These are phyloP conservation scores for Talaromyces adpressus DNA, from an alignment of 495 filamentous ascomycete genomes.

Conservation along the genomic window DNA sequence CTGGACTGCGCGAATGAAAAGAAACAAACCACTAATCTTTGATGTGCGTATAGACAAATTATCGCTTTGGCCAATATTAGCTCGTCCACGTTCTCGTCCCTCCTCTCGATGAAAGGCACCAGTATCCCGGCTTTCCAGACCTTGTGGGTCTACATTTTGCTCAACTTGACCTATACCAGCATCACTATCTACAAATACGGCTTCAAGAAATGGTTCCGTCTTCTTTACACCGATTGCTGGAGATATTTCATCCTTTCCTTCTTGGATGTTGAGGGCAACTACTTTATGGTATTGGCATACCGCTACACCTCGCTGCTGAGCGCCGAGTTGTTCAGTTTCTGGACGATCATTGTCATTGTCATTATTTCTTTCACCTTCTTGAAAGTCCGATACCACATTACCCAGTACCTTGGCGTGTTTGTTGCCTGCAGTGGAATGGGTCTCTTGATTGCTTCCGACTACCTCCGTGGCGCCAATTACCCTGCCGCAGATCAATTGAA, in stretches of 20 bases:
- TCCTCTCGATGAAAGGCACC: slow-evolving; percentile 61
- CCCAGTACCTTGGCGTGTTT: slow-evolving; percentile 79
- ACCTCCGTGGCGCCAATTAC: slow-evolving; percentile 62
- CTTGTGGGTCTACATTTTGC: slow-evolving; percentile 89
- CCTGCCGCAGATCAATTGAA: slow-evolving; percentile 61
- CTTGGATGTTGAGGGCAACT: slow-evolving; percentile 94
- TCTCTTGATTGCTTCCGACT: slow-evolving; percentile 81
- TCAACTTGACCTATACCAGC: slow-evolving; percentile 74
- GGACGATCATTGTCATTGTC: slow-evolving; percentile 93
- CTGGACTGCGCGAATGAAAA: background rate
- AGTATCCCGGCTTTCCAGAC: slow-evolving; percentile 94
- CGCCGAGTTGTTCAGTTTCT: slow-evolving; percentile 96
- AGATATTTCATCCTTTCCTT: slow-evolving; percentile 91
- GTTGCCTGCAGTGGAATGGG: slow-evolving; percentile 92
- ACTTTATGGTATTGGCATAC: slow-evolving; percentile 94
- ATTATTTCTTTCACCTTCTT: slow-evolving; percentile 76
- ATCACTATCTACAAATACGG: slow-evolving; percentile 82
- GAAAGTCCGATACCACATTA: slow-evolving; percentile 75
- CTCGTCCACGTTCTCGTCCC: slow-evolving; percentile 79
- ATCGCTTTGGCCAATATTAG: slow-evolving; percentile 82
- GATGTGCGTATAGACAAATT: slow-evolving; percentile 51
- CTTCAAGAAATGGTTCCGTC: slow-evolving; percentile 55
- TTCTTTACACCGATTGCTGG: slow-evolving; percentile 73
- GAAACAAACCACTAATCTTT: background rate
- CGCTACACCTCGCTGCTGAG: slow-evolving; percentile 85